These are phyloP conservation scores for Penicillium egyptiacum DNA, from an alignment of 495 filamentous ascomycete genomes.

Conservation along the genomic window DNA sequence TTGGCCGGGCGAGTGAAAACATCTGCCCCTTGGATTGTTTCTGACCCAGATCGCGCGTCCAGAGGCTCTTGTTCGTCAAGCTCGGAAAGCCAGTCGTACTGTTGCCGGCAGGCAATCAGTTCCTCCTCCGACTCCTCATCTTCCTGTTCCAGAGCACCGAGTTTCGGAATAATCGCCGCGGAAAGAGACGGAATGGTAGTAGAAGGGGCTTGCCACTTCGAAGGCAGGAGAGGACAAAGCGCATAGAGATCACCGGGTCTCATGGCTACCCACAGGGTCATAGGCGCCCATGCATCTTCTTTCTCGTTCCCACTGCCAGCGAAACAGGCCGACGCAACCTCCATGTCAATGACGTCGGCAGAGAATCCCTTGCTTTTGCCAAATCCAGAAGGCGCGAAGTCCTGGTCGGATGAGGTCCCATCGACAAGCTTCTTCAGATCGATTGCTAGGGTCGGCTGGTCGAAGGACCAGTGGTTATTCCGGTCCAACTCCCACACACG, in stretches of 20 bases:
- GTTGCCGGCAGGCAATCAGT: constrained; percentile 53
- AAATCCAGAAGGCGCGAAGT: constrained; percentile 68
- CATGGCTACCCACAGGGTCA: constrained; percentile 94
- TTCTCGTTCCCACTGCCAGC: constrained; percentile 60
- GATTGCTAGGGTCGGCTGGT: constrained; percentile 73
- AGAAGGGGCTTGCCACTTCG: constrained; percentile 75
- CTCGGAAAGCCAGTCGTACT: constrained; percentile 79
- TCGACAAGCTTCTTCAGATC: constrained; percentile 81
- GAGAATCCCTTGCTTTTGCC: constrained; percentile 78
- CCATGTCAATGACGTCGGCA: constrained; percentile 81
- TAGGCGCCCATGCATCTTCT: constrained; percentile 81
- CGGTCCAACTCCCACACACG: constrained; percentile 84
- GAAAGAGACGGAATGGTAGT: constrained; percentile 75
- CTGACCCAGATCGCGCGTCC: constrained; percentile 23
- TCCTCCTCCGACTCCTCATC: constrained; percentile 54
- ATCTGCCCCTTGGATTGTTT: constrained; percentile 55
- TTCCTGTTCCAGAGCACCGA: constrained; percentile 60
- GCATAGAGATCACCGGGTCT: constrained; percentile 83
- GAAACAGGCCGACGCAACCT: constrained; percentile 82
- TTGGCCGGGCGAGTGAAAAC: constrained; percentile 67
- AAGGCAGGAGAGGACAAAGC: constrained; percentile 81
- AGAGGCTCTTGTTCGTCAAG: constrained; percentile 74
- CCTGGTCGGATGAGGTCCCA: constrained; percentile 70
- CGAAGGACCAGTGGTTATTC: constrained; percentile 78
- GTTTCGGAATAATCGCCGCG: constrained; percentile 66